Evolutionary conservation across 768 basidiomycete species (phyloP).

Genomic region (Boletales sp.): DNA sequence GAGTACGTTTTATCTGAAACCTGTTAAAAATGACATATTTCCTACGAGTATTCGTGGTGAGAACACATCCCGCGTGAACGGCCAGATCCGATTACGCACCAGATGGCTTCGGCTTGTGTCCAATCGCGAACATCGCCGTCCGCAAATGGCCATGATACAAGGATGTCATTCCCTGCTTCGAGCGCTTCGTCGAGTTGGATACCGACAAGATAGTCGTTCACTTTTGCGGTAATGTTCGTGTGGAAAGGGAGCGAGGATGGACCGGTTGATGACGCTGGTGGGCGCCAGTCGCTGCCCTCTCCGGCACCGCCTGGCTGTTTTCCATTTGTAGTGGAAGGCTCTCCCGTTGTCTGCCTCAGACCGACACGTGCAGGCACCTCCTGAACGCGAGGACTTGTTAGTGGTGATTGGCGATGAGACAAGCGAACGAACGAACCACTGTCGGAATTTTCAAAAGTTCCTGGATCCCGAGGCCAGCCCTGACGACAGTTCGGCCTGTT

Average conservation of each 20-base stretch:
- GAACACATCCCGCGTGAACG: not conserved
- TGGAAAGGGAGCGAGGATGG: slow-evolving; percentile 46
- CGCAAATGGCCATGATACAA: slow-evolving; percentile 80
- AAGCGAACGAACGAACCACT: slow-evolving; percentile 49
- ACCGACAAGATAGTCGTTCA: slow-evolving; percentile 83
- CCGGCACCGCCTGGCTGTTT: slow-evolving; percentile 17
- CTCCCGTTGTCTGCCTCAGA: slow-evolving; percentile 42
- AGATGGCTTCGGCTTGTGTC: slow-evolving; percentile 84
- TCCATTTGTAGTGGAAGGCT: slow-evolving; percentile 27
- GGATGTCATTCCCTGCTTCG: slow-evolving; percentile 66
- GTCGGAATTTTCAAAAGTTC: slow-evolving; percentile 77
- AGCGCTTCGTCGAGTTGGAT: slow-evolving; percentile 76
- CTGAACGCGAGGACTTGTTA: slow-evolving; percentile 37
- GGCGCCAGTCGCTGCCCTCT: slow-evolving; percentile 23
- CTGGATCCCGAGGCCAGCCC: slow-evolving; percentile 75
- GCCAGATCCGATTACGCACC: slow-evolving; percentile 44
- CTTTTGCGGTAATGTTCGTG: slow-evolving; percentile 42
- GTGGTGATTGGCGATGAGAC: not conserved
- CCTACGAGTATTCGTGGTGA: slow-evolving; percentile 42
- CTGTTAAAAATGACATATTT: slow-evolving; percentile 77
- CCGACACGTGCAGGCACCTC: slow-evolving; percentile 81
- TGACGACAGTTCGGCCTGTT: slow-evolving; percentile 62
- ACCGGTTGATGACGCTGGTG: slow-evolving; percentile 45
- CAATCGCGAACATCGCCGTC: slow-evolving; percentile 72
- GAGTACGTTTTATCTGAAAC: slow-evolving; percentile 72